Percentiles rank a stretch among this genome's conserved stretches.
These are phyloP conservation scores for Neopestalotiopsis sp. DNA, from an alignment of 2,329 filamentous ascomycete species.

Conservation along the genomic window DNA sequence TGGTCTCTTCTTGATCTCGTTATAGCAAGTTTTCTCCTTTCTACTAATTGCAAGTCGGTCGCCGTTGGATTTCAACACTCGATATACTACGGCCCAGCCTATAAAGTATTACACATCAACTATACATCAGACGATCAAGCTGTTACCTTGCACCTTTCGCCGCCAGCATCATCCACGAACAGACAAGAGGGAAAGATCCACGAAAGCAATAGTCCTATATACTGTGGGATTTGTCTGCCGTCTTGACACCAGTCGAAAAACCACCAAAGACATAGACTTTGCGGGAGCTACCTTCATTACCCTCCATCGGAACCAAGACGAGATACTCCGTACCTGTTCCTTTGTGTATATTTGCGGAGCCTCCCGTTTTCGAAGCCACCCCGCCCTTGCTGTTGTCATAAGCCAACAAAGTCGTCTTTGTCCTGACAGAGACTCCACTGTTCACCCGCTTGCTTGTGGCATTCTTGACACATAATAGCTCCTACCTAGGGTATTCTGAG, in stretches of 20 bases:
- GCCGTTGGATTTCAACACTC: too few relatives aligned
- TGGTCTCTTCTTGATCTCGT: background rate
- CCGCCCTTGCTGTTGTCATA: constrained; percentile 13
- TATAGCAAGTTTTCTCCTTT: too few relatives aligned
- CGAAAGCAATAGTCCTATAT: too few relatives aligned
- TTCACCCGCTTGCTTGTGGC: constrained; percentile 4
- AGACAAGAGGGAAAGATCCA: too few relatives aligned
- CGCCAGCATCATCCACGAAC: too few relatives aligned
- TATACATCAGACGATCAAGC: too few relatives aligned
- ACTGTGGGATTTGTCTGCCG: too few relatives aligned
- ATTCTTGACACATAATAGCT: background rate
- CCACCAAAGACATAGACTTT: background rate
- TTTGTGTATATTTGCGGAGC: constrained; percentile 1
- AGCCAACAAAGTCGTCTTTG: constrained; percentile 16
- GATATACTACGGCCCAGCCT: too few relatives aligned
- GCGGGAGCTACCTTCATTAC: background rate
- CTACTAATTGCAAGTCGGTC: too few relatives aligned
- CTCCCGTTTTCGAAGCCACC: constrained; percentile 13
- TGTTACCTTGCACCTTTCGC: too few relatives aligned
- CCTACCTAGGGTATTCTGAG: background rate
- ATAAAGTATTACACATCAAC: too few relatives aligned
- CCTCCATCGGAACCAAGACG: background rate
- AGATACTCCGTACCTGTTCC: background rate
- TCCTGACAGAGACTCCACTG: background rate
- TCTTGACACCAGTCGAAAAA: background rate